Evolutionary conservation across 2,329 filamentous ascomycete species (phyloP), one percentile per base, ranked within the genome.

Genomic region (Samsoniella hepiali): DNA sequence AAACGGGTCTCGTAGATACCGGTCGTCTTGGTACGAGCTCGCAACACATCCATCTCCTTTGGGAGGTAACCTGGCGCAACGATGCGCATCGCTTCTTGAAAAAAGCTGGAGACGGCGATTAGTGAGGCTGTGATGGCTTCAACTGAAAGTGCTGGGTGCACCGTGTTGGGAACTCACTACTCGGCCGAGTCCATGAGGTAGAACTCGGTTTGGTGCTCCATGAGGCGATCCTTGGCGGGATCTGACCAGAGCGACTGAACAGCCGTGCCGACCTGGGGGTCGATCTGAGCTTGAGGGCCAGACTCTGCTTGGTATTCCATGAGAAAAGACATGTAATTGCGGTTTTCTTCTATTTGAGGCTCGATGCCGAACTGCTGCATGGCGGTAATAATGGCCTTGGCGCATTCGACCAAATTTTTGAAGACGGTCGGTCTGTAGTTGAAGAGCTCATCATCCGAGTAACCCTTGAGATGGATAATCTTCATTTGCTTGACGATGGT

Each of bases 401-500:
- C 91, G 81, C 95, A 99, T 78, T 99, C 95, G 69, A 98, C 86
- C 65, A 99, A 83, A 76, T 99, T 99, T 80, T 99, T 99, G 82
- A 96, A 99, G 65, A 99, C 93, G 40, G 95, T 98, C 66, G 96
- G 87, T 65, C 95, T 90, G 80, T 98, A 98, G 74, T 97, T 89
- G 72, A 90, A 90, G 57, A 98, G 84, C 77, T 99, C 95, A 71
- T 98, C 94, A 69, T 92, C 88, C 11, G 91, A 93, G 78, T 99
- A 99, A 65, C 95, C 95, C 79, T 97, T 97, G 72, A 98, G 90
- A 74, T 99, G 95, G 73, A 99, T 98, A 71, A 99, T 99, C 80
- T 98, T 99, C 95, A 99, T 99, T 83, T 99, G 95, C 79, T 99
- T 99, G 70, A 99, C 95, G 72, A 99, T 98, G 10, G 95, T 99